Conservation (phyloP, 768 basidiomycete genomes). For the Leccinum olivaceopallidum region DNA sequence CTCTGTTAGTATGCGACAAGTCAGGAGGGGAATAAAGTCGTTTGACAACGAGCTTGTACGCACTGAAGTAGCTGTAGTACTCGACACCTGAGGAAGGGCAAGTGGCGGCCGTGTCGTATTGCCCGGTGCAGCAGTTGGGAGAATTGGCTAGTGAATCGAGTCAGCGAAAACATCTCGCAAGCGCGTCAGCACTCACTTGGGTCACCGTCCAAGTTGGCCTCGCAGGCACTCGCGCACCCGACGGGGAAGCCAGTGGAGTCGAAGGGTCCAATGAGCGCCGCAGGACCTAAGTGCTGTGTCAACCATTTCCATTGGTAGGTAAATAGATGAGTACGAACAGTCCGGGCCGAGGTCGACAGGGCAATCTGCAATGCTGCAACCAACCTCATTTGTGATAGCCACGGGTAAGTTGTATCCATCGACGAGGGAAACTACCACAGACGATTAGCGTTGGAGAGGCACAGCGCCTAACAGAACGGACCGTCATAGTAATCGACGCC, state of each 20-base stretch:
- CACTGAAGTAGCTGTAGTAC: slow-evolving; percentile 50
- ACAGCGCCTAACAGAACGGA: slow-evolving; percentile 21
- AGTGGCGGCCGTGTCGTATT: slow-evolving; percentile 48
- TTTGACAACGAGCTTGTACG: slow-evolving; percentile 6
- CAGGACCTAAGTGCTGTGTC: slow-evolving; percentile 41
- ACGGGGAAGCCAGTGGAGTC: slow-evolving; percentile 53
- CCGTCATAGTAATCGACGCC: slow-evolving; percentile 62
- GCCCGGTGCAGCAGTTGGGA: slow-evolving; percentile 65
- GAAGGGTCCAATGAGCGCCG: slow-evolving; percentile 50
- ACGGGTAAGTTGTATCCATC: slow-evolving; percentile 68
- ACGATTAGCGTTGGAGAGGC: neutral
- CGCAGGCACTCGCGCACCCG: slow-evolving; percentile 63
- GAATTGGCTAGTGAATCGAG: slow-evolving; percentile 45
- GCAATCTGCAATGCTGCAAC: slow-evolving; percentile 59
- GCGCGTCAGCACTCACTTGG: slow-evolving; percentile 24
- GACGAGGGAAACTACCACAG: slow-evolving; percentile 54
- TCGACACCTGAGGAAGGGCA: slow-evolving; percentile 51
- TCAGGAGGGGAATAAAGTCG: slow-evolving; percentile 3
- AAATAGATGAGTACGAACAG: slow-evolving; percentile 38
- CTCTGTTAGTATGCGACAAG: neutral
- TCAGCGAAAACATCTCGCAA: neutral
- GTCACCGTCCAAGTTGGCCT: slow-evolving; percentile 37
- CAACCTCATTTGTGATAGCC: slow-evolving; percentile 53
- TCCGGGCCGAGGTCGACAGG: slow-evolving; percentile 60
- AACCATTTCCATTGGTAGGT: neutral